Conservation (phyloP, 106 monocot genomes). For the Acorus gramineus region DNA sequence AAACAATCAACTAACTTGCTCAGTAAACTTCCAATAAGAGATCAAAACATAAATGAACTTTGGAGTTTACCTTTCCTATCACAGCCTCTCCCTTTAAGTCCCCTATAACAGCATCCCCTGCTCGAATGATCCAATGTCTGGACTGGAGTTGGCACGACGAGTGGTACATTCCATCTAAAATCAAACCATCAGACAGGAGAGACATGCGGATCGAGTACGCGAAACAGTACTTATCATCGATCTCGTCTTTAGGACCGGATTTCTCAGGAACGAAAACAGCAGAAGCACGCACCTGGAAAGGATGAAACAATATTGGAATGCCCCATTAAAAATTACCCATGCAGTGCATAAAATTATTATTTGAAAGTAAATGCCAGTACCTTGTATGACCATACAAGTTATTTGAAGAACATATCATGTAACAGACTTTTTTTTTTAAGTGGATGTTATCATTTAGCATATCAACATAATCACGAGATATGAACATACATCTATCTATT, state of each 20-base stretch:
- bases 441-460: too few species aligned
- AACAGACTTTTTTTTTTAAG: too few species aligned
- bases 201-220: slow-evolving; percentile 81
- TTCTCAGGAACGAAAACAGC: slow-evolving; percentile 76
- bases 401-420: too few species aligned
- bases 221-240: slow-evolving; percentile 21
- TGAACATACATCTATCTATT: too few species aligned
- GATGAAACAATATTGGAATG: neutral
- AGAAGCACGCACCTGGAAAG: slow-evolving; percentile 67
- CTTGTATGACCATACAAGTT: too few species aligned
- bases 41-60: too few species aligned
- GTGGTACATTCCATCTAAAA: slow-evolving; percentile 49
- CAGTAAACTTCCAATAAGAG: too few species aligned
- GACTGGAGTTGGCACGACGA: slow-evolving; percentile 71
- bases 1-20: too few species aligned
- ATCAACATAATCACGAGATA: too few species aligned
- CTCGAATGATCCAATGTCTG: slow-evolving; percentile 73
- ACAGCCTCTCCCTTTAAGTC: slow-evolving; percentile 66
- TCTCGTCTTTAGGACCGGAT: slow-evolving; percentile 11
- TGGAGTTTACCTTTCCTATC: slow-evolving; percentile 53
- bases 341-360: too few species aligned
- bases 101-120: slow-evolving; percentile 30
- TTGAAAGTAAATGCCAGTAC: too few species aligned
- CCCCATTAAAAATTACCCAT: too few species aligned
- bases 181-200: slow-evolving; percentile 55